Evolutionary conservation across 176 grass and related monocot genomes (phyloP).

Genomic region (Oryza longistaminata): DNA sequence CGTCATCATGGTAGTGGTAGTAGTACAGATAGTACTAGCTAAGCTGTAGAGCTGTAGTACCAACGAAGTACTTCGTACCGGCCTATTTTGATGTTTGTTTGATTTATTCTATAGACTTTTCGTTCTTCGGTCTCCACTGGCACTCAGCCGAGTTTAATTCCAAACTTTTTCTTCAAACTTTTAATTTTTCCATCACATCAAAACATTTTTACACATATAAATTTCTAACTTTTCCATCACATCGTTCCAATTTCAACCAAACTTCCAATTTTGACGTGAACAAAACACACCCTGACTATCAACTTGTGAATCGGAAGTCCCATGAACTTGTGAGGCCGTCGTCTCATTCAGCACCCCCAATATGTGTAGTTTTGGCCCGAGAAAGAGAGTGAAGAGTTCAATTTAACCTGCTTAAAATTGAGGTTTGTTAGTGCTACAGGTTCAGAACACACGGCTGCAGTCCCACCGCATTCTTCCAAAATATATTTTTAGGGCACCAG

Average conservation of each 20-base stretch:
- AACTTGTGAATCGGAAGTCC: not conserved
- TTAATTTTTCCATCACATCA: too few relatives aligned
- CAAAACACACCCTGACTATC: too few relatives aligned
- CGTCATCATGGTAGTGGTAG: not conserved
- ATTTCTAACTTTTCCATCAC: too few relatives aligned
- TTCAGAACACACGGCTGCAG: too few relatives aligned
- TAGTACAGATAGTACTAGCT: not conserved
- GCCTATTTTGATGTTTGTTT: not conserved
- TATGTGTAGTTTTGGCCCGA: too few relatives aligned
- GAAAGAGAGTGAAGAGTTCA: not conserved
- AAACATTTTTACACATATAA: too few relatives aligned
- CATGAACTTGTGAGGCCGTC: not conserved
- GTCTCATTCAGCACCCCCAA: not conserved
- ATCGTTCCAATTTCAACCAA: too few relatives aligned
- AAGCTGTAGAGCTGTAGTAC: too few relatives aligned
- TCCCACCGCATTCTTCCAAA: not conserved
- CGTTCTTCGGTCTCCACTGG: not conserved
- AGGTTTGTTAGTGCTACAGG: too few relatives aligned
- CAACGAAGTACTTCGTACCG: not conserved
- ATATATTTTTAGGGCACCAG: not conserved
- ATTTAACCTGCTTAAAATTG: not conserved
- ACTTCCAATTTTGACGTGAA: too few relatives aligned
- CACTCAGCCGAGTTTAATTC: too few relatives aligned
- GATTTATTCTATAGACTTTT: not conserved
- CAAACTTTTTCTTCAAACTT: too few relatives aligned